Conservation (phyloP, 805 yeast species). For the Candida yuanshanica region DNA sequence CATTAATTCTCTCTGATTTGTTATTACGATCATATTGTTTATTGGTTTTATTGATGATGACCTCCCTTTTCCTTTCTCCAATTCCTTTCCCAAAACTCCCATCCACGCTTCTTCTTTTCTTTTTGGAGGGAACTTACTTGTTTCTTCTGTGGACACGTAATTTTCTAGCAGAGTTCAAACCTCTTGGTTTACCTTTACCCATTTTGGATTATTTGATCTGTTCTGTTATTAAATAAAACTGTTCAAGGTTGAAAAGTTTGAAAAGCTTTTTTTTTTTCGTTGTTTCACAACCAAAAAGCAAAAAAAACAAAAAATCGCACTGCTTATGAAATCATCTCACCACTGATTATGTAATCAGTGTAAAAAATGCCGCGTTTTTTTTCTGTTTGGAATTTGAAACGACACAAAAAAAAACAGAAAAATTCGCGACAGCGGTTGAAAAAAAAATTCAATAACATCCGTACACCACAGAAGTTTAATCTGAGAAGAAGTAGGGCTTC, state of each 20-base stretch:
- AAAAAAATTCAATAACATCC: too few relatives aligned
- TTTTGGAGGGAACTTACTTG: slow-evolving; percentile 46
- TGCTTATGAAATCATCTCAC: background rate
- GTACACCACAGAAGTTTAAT: background rate
- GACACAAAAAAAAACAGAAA: background rate
- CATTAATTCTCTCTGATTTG: too few relatives aligned
- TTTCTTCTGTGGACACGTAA: slow-evolving; percentile 99
- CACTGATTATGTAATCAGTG: background rate
- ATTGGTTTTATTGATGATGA: background rate
- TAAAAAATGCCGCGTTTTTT: too few relatives aligned
- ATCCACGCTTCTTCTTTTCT: background rate
- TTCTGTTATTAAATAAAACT: too few relatives aligned
- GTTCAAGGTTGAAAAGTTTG: background rate
- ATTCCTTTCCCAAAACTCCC: too few relatives aligned
- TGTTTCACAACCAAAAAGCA: background rate
- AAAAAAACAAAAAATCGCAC: too few relatives aligned
- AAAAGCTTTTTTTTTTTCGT: background rate
- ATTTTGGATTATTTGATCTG: slow-evolving; percentile 43
- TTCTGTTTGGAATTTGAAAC: too few relatives aligned
- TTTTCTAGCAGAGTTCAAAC: slow-evolving; percentile 99
- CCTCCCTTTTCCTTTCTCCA: too few relatives aligned
- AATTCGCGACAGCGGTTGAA: background rate
- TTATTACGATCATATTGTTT: too few relatives aligned
- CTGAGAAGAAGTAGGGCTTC: background rate
- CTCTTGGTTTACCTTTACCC: slow-evolving; percentile 99